A percentile compares a stretch with the other conserved stretches of the same genome.
These are phyloP conservation scores for Pichia occidentalis DNA, from an alignment of 805 yeast species.

Conservation along the genomic window DNA sequence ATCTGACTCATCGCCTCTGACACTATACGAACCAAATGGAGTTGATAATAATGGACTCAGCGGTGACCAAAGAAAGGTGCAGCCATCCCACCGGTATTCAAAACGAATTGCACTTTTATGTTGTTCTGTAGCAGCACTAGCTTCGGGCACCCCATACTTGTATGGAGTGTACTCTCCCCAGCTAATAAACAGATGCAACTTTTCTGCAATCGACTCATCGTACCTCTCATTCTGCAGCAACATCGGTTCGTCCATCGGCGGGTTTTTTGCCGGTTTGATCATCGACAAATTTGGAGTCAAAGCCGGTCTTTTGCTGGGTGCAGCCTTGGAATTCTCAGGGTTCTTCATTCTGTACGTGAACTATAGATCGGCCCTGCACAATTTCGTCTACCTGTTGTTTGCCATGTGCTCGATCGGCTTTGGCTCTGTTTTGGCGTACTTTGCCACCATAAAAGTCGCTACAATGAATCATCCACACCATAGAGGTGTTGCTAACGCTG, in stretches of 20 bases:
- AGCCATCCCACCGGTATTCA: background rate
- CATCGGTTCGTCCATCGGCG: slow-evolving; percentile 63
- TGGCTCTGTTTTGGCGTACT: slow-evolving; percentile 57
- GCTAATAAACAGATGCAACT: slow-evolving; percentile 46
- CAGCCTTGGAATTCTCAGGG: slow-evolving; percentile 46
- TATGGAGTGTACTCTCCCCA: slow-evolving; percentile 77
- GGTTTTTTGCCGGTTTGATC: slow-evolving; percentile 62
- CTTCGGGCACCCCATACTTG: slow-evolving; percentile 69
- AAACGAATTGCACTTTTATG: slow-evolving; percentile 17
- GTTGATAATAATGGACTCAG: no score
- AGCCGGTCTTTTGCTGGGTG: slow-evolving; percentile 47
- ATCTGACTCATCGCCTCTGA: no score
- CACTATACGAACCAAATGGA: no score
- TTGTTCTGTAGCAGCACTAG: slow-evolving; percentile 46
- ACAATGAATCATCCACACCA: slow-evolving; percentile 64
- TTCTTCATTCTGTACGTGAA: slow-evolving; percentile 45
- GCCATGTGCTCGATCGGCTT: slow-evolving; percentile 53
- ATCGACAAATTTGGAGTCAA: slow-evolving; percentile 59
- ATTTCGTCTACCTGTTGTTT: slow-evolving; percentile 37
- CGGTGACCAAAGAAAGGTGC: background rate
- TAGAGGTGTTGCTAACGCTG: slow-evolving; percentile 63
- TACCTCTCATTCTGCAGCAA: slow-evolving; percentile 55
- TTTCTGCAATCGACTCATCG: slow-evolving; percentile 58
- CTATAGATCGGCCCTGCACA: slow-evolving; percentile 36
- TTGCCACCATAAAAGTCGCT: slow-evolving; percentile 51